These are phyloP conservation scores for Diplodia mutila DNA, from an alignment of 2,329 filamentous ascomycete species.

Conservation along the genomic window DNA sequence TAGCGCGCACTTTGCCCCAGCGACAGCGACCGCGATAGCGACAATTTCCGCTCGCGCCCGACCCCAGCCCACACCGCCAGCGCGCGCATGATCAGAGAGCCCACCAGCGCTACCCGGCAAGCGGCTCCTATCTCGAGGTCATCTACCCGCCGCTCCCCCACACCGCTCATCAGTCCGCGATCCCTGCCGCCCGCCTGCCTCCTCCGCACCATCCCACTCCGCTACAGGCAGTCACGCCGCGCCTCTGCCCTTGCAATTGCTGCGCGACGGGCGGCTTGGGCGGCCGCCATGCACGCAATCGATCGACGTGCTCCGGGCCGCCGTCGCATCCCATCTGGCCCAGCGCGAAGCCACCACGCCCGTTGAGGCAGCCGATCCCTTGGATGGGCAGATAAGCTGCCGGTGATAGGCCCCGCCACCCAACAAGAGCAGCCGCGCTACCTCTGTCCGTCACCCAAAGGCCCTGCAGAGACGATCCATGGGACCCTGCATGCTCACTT, in stretches of 20 bases:
- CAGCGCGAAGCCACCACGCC: conserved; percentile 3
- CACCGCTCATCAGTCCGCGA: conserved; percentile 22
- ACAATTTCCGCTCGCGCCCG: background rate
- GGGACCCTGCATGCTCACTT: conserved; percentile 23
- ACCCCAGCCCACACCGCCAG: conserved; percentile 2
- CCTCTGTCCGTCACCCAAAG: background rate
- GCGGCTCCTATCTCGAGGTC: conserved; percentile 1
- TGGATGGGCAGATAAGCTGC: background rate
- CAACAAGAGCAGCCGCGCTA: background rate
- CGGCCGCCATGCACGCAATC: conserved; percentile 23
- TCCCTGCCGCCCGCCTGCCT: conserved; percentile 8
- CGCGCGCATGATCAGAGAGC: conserved; percentile 1
- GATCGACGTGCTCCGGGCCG: conserved; percentile 1
- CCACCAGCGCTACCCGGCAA: conserved; percentile 8
- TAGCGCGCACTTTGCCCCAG: background rate
- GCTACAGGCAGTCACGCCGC: conserved; percentile 18
- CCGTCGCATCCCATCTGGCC: conserved; percentile 8
- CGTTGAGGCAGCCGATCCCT: background rate
- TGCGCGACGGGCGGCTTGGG: conserved; percentile 25
- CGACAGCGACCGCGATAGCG: background rate
- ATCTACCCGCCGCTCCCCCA: conserved; percentile 18
- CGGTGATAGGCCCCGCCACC: conserved; percentile 12
- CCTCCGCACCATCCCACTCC: conserved; percentile 15
- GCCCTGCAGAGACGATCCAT: conserved; percentile 23
- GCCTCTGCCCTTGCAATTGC: conserved; percentile 7